Percentiles rank a stretch among this genome's conserved stretches.
Conservation (phyloP, 768 basidiomycete genomes). For the Amylocystis lapponica region DNA sequence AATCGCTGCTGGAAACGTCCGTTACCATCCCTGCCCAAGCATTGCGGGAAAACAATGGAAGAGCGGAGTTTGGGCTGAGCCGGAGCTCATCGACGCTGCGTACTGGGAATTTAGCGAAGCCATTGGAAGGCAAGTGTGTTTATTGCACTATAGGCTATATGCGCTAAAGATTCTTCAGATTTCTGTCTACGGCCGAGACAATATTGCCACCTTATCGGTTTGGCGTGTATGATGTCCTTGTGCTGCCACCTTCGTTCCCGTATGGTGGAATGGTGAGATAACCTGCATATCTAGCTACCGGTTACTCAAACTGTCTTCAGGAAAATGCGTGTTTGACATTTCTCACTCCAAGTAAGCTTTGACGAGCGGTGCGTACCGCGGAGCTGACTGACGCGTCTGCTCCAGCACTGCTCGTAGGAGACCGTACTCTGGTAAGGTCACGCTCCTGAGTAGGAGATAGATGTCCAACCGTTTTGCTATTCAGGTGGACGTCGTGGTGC, state of each 20-base stretch:
- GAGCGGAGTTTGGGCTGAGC: constrained; percentile 89
- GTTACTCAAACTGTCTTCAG: constrained; percentile 28
- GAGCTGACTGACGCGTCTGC: not conserved
- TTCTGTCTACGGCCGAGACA: constrained; percentile 69
- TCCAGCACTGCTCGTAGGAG: constrained; percentile 77
- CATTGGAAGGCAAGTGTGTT: constrained; percentile 61
- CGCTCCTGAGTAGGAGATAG: not conserved
- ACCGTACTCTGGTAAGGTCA: constrained; percentile 56
- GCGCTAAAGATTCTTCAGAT: constrained; percentile 36
- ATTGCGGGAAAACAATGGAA: constrained; percentile 67
- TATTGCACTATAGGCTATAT: not conserved
- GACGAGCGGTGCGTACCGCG: not conserved
- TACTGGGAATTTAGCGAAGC: constrained; percentile 90
- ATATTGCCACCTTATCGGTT: constrained; percentile 75
- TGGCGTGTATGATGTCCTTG: constrained; percentile 83
- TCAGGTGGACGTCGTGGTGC: constrained; percentile 74
- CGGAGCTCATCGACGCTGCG: constrained; percentile 66
- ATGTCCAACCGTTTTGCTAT: not conserved
- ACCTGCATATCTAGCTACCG: not conserved
- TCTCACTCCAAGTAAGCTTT: constrained; percentile 70
- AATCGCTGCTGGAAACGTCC: constrained; percentile 80
- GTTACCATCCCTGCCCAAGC: constrained; percentile 59
- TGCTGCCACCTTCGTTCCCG: constrained; percentile 89
- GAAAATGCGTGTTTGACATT: constrained; percentile 90
- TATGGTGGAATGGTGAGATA: constrained; percentile 81